Conservation (phyloP, 768 basidiomycete genomes). For the Russula ochroleuca region DNA sequence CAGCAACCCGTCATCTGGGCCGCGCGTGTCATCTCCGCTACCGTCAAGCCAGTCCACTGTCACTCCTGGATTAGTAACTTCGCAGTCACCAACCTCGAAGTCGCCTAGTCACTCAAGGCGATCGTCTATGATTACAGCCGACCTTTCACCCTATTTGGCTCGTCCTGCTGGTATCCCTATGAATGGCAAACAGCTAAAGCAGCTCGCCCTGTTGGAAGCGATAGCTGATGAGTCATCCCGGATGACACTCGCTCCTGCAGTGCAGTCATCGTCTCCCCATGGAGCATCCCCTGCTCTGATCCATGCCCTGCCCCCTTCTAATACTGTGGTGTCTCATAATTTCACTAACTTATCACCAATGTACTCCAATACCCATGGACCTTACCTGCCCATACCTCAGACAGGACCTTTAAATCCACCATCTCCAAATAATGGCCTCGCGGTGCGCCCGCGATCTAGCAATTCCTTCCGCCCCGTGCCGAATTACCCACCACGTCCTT, state of each 20-base stretch:
- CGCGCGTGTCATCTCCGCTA: slow-evolving; percentile 12
- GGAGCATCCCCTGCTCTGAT: slow-evolving; percentile 1
- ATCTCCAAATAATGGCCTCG: slow-evolving; percentile 32
- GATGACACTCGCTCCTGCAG: slow-evolving; percentile 39
- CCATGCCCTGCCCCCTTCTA: slow-evolving; percentile 15
- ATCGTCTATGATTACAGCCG: slow-evolving; percentile 48
- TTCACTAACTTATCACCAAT: slow-evolving; percentile 29
- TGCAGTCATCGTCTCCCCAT: background rate
- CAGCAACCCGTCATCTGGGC: background rate
- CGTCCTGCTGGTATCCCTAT: slow-evolving; percentile 50
- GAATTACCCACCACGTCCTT: slow-evolving; percentile 24
- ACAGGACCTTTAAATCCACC: slow-evolving; percentile 22
- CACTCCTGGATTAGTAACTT: slow-evolving; percentile 16
- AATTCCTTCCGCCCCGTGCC: slow-evolving; percentile 32
- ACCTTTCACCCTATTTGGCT: slow-evolving; percentile 66
- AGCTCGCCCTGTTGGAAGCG: slow-evolving; percentile 64
- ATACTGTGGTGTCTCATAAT: slow-evolving; percentile 24
- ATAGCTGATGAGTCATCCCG: slow-evolving; percentile 71
- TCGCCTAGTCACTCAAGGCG: slow-evolving; percentile 36
- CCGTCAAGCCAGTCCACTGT: slow-evolving; percentile 9
- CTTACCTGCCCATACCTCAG: slow-evolving; percentile 20
- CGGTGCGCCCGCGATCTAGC: slow-evolving; percentile 39
- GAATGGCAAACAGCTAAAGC: slow-evolving; percentile 62
- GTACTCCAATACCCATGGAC: slow-evolving; percentile 28
- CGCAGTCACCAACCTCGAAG: slow-evolving; percentile 21